A percentile compares a stretch with the other conserved stretches of the same genome.
phyloP scores from a whole-genome alignment of 2,329 filamentous ascomycete species.

The Trichothecium sympodiale region DNA sequence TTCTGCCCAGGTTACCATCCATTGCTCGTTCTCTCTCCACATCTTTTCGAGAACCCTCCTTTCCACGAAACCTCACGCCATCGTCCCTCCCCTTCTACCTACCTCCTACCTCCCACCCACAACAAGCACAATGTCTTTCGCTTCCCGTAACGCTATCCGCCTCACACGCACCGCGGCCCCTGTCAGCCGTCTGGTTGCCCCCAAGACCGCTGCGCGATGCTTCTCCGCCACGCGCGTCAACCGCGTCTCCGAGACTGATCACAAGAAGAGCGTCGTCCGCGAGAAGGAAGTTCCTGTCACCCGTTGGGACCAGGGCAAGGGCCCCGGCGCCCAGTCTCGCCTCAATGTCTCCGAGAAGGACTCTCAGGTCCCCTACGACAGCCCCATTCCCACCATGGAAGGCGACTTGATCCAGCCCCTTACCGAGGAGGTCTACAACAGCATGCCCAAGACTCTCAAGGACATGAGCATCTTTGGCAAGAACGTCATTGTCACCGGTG shows the following conservation, averaged over 20 bases:
- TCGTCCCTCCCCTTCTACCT: conserved; percentile 1
- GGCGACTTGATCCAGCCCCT: conserved; percentile 40
- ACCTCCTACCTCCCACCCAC: conserved; percentile 5
- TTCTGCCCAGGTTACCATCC: too few species aligned
- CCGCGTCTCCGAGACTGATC: conserved; percentile 25
- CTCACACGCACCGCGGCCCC: conserved; percentile 18
- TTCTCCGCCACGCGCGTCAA: conserved; percentile 20
- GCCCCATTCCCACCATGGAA: conserved; percentile 26
- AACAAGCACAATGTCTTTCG: conserved; percentile 21
- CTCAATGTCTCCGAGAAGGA: conserved; percentile 37
- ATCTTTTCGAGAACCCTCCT: background rate
- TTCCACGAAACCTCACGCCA: conserved; percentile 1
- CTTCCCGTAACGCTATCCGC: conserved; percentile 22
- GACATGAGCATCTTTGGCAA: conserved; percentile 61
- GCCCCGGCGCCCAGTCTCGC: conserved; percentile 43
- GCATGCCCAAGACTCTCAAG: conserved; percentile 54
- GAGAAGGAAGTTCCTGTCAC: conserved; percentile 48
- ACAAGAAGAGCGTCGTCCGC: conserved; percentile 41
- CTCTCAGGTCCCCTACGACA: conserved; percentile 30
- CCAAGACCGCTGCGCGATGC: conserved; percentile 15
- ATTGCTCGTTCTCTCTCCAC: background rate
- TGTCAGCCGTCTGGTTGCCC: conserved; percentile 10
- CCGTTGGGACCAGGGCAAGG: conserved; percentile 30
- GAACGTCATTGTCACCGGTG: conserved; percentile 63
- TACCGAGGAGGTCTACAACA: conserved; percentile 38